These are phyloP conservation scores for Colletotrichum musae DNA, from an alignment of 2,329 filamentous ascomycete genomes.

Conservation along the genomic window DNA sequence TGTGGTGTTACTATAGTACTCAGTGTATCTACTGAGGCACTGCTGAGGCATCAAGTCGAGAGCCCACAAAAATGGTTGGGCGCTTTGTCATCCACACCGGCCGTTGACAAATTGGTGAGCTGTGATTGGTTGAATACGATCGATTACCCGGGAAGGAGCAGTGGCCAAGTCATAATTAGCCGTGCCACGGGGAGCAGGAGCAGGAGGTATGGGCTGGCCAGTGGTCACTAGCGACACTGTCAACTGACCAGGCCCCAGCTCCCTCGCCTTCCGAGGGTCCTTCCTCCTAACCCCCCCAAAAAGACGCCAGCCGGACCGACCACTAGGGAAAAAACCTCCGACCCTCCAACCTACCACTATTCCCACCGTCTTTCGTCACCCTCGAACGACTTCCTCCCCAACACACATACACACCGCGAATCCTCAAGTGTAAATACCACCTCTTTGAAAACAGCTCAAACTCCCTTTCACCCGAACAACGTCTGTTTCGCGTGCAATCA, in stretches of 20 bases:
- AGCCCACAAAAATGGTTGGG: background rate
- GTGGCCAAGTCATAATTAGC: conserved; percentile 38
- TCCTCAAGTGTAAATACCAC: background rate
- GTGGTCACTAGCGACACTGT: conserved; percentile 2
- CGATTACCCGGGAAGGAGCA: background rate
- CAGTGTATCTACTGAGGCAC: background rate
- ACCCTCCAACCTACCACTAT: conserved; percentile 12
- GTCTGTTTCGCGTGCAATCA: background rate
- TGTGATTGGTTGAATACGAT: conserved; percentile 27
- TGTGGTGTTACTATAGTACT: background rate
- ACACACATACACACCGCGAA: background rate
- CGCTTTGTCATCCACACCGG: conserved; percentile 26
- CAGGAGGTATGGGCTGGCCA: too few species aligned
- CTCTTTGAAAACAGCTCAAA: background rate
- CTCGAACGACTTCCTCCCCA: conserved; percentile 6
- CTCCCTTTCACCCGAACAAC: background rate
- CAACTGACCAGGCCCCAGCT: conserved; percentile 40
- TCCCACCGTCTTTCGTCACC: conserved; percentile 21
- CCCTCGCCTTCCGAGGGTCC: conserved; percentile 16
- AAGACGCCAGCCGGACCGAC: conserved; percentile 11
- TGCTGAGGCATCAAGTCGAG: background rate
- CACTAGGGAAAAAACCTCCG: conserved; percentile 20
- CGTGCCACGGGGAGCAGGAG: conserved; percentile 33
- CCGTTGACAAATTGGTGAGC: conserved; percentile 33
- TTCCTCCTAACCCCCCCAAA: conserved; percentile 21